phyloP scores from a whole-genome alignment of 176 grass and related monocot genomes.

The Aegilops tauschii region DNA sequence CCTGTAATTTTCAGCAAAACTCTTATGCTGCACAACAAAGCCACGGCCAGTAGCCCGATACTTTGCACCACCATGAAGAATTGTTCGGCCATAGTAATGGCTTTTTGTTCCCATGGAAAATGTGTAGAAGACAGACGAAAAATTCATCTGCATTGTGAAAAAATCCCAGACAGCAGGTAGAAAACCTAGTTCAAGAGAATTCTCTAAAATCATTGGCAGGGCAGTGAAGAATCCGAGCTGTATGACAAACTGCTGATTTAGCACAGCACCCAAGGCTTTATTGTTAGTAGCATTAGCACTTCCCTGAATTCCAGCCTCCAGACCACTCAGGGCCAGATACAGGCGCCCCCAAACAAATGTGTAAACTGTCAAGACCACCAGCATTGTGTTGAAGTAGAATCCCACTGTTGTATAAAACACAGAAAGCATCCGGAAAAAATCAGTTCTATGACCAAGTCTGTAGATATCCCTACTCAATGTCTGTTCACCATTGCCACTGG shows the following conservation, averaged over 20 bases:
- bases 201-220: slow-evolving; percentile 93
- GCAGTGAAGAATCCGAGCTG: slow-evolving; percentile 92
- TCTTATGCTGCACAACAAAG: slow-evolving; percentile 96
- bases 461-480: slow-evolving; percentile 96
- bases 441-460: slow-evolving; percentile 88
- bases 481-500: slow-evolving; percentile 97
- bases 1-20: slow-evolving; percentile 96
- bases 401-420: slow-evolving; percentile 96
- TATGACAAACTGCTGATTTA: slow-evolving; percentile 95
- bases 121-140: slow-evolving; percentile 92
- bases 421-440: slow-evolving; percentile 93
- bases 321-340: slow-evolving; percentile 91
- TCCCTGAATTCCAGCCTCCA: slow-evolving; percentile 74
- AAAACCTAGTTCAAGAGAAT: slow-evolving; percentile 87
- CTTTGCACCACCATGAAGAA: slow-evolving; percentile 98
- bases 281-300: slow-evolving; percentile 81
- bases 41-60: slow-evolving; percentile 95
- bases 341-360: slow-evolving; percentile 92
- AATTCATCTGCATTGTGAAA: slow-evolving; percentile 92
- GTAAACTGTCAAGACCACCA: slow-evolving; percentile 95
- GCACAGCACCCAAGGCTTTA: slow-evolving; percentile 69
- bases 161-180: slow-evolving; percentile 88
- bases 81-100: slow-evolving; percentile 94
- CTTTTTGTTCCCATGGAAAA: slow-evolving; percentile 97
- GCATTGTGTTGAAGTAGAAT: slow-evolving; percentile 99